Percentiles rank a stretch among this genome's conserved stretches.
Conservation (phyloP, 139 green algal genomes). For the Auxenochlorella pyrenoidosa region DNA sequence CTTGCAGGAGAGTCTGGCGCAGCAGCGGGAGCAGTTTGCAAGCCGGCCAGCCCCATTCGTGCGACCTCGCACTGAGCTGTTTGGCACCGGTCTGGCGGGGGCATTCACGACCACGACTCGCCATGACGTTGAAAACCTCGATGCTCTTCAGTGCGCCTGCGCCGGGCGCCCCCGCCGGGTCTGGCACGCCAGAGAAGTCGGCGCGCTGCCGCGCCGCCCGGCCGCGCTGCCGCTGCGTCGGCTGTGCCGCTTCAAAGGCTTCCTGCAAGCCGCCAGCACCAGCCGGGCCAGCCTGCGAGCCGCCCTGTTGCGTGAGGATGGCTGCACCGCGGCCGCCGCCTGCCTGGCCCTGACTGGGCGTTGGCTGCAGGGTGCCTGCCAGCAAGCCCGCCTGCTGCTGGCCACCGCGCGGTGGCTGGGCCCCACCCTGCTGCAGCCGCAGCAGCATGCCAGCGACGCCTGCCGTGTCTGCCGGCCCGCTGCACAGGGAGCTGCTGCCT, state of each 20-base stretch:
- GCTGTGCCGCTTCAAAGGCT: neutral
- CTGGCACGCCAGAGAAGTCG: neutral
- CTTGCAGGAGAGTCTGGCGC: too few relatives aligned
- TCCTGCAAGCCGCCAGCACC: neutral
- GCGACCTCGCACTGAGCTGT: too few relatives aligned
- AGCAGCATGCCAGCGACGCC: too few relatives aligned
- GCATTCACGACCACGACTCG: too few relatives aligned
- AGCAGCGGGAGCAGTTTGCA: too few relatives aligned
- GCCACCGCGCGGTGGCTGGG: too few relatives aligned
- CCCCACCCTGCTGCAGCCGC: too few relatives aligned
- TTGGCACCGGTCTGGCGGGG: too few relatives aligned
- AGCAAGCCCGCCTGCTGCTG: neutral
- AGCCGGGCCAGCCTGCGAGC: neutral
- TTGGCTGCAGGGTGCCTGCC: too few relatives aligned
- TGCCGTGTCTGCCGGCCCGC: too few relatives aligned
- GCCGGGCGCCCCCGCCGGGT: neutral
- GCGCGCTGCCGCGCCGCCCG: neutral
- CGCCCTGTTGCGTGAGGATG: neutral
- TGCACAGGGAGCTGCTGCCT: too few relatives aligned
- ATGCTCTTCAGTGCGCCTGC: constrained; percentile 33
- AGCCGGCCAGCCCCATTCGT: too few relatives aligned
- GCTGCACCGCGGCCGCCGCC: neutral
- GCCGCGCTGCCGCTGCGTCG: neutral
- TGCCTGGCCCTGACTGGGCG: neutral
- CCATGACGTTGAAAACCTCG: constrained; percentile 45